Percentiles rank a stretch among this genome's conserved stretches.
These are phyloP conservation scores for Kurtzmaniella cleridarum DNA, from an alignment of 805 yeast genomes.

Conservation along the genomic window DNA sequence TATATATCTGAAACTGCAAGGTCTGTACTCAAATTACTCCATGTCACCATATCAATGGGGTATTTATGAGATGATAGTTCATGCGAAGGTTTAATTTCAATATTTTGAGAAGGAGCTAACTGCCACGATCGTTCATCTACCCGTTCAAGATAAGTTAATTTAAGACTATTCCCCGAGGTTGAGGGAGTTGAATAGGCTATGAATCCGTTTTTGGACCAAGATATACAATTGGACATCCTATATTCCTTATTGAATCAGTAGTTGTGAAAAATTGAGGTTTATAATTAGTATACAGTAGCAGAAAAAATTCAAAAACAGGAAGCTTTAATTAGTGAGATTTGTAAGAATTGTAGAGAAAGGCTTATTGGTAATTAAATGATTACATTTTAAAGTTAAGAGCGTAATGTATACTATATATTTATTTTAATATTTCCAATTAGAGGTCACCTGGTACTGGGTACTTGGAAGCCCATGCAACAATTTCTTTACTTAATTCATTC, in stretches of 20 bases:
- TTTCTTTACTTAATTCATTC: conserved; percentile 56
- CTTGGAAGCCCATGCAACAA: conserved; percentile 63
- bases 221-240: conserved; percentile 23
- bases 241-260: neutral
- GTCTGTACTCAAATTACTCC: conserved; percentile 80
- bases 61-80: conserved; percentile 15
- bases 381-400: neutral
- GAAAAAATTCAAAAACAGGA: too few relatives aligned
- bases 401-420: neutral
- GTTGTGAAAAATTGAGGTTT: too few relatives aligned
- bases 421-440: conserved; percentile 7
- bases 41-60: conserved; percentile 45
- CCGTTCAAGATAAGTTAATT: conserved; percentile 66
- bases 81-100: conserved; percentile 23
- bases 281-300: neutral
- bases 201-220: conserved; percentile 85
- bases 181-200: conserved; percentile 59
- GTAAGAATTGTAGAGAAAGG: too few relatives aligned
- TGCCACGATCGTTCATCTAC: conserved; percentile 77
- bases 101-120: conserved; percentile 51
- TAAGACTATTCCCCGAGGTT: conserved; percentile 32
- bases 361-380: neutral
- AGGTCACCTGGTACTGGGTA: conserved; percentile 88
- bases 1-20: conserved; percentile 69
- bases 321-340: neutral